Conservation (phyloP, 2,329 filamentous ascomycete species). For the Aspergillus tamarii region DNA sequence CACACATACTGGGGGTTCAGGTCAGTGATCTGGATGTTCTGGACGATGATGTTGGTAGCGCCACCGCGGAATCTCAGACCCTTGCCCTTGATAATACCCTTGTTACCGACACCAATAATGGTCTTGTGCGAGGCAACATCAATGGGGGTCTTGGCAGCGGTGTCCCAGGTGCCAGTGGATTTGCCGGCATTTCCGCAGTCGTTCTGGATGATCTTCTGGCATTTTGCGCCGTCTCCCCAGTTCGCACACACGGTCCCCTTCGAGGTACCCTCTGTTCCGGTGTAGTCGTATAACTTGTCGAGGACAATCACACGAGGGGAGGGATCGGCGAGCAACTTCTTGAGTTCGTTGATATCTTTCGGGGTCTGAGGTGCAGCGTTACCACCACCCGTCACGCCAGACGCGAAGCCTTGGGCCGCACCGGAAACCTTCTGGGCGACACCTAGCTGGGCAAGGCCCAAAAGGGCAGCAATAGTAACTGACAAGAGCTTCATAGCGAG, state of each 20-base stretch:
- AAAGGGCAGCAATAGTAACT: neutral
- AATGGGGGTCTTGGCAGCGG: slow-evolving; percentile 54
- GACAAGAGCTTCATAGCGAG: slow-evolving; percentile 1
- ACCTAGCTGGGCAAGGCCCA: neutral
- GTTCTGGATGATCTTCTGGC: slow-evolving; percentile 58
- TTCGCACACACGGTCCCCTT: slow-evolving; percentile 29
- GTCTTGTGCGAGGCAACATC: slow-evolving; percentile 59
- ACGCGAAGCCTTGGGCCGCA: slow-evolving; percentile 48
- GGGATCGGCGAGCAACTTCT: slow-evolving; percentile 58
- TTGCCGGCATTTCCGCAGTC: slow-evolving; percentile 60
- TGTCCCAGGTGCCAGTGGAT: slow-evolving; percentile 49
- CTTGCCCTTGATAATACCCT: slow-evolving; percentile 59
- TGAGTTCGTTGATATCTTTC: slow-evolving; percentile 56
- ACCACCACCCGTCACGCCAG: slow-evolving; percentile 62
- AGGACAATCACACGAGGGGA: slow-evolving; percentile 61
- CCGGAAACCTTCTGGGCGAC: slow-evolving; percentile 24
- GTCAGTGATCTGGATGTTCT: slow-evolving; percentile 57
- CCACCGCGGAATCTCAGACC: slow-evolving; percentile 50
- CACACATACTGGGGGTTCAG: slow-evolving; percentile 59
- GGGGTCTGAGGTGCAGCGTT: slow-evolving; percentile 56
- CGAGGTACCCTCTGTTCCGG: slow-evolving; percentile 18
- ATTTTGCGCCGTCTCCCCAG: slow-evolving; percentile 26
- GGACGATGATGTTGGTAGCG: slow-evolving; percentile 60
- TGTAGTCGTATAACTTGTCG: slow-evolving; percentile 48
- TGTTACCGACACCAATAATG: slow-evolving; percentile 54